phyloP scores from a whole-genome alignment of 1,284 basidiomycete genomes.

The Anthracocystis panici-leucophaei region DNA sequence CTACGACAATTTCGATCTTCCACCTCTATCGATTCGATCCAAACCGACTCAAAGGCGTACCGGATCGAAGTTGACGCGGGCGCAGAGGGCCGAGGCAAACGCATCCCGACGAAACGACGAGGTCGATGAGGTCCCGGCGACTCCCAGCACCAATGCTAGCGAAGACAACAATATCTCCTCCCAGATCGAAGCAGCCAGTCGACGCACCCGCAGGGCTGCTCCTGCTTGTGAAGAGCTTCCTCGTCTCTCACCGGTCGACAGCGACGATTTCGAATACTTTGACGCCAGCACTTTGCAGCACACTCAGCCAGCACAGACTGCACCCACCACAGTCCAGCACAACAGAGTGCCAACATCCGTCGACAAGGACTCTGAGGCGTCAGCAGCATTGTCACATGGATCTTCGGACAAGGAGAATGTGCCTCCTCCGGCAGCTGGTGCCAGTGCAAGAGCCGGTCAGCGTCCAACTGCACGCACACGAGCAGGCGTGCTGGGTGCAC shows the following conservation, averaged over 20 bases:
- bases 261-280: conserved; percentile 42
- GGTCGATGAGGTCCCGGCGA: conserved; percentile 9
- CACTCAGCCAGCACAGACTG: background rate
- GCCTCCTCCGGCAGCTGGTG: conserved; percentile 19
- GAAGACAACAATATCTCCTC: conserved; percentile 3
- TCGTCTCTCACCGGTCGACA: conserved; percentile 31
- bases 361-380: conserved; percentile 1
- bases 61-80: background rate
- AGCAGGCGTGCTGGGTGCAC: conserved; percentile 11
- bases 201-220: background rate
- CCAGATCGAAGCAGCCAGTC: conserved; percentile 23
- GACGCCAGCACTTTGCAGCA: conserved; percentile 10
- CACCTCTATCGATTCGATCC: background rate
- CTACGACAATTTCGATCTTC: background rate
- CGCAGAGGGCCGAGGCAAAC: background rate
- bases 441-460: background rate
- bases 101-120: conserved; percentile 7
- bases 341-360: background rate
- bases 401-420: conserved; percentile 49
- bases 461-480: conserved; percentile 8
- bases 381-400: conserved; percentile 12
- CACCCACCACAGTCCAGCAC: conserved; percentile 1
- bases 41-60: background rate
- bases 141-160: background rate
- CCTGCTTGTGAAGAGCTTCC: conserved; percentile 15